Conservation (phyloP, 768 basidiomycete genomes). For the Lentinula lateritia region DNA sequence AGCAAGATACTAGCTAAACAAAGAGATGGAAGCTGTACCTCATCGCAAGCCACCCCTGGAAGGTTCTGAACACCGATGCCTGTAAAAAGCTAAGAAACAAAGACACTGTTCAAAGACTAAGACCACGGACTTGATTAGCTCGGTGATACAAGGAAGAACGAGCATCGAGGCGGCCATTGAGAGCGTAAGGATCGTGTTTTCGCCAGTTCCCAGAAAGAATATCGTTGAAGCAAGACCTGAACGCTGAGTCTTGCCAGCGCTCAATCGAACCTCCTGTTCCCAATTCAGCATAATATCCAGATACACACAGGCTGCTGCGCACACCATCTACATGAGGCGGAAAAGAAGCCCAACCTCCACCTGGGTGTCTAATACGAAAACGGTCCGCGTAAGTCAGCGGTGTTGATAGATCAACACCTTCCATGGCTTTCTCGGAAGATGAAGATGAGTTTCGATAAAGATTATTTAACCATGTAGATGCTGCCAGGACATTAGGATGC, state of each 20-base stretch:
- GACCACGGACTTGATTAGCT: slow-evolving; percentile 36
- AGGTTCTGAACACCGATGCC: slow-evolving; percentile 53
- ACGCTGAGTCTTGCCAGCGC: slow-evolving; percentile 62
- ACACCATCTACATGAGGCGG: slow-evolving; percentile 38
- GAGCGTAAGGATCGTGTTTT: slow-evolving; percentile 61
- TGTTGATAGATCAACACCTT: slow-evolving; percentile 54
- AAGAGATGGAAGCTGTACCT: slow-evolving; percentile 30
- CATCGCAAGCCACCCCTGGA: slow-evolving; percentile 76
- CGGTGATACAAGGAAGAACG: slow-evolving; percentile 58
- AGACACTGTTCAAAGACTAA: background rate
- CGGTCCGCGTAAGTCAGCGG: slow-evolving; percentile 71
- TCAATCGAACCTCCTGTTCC: slow-evolving; percentile 64
- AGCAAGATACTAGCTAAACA: no score
- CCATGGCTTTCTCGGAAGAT: slow-evolving; percentile 21
- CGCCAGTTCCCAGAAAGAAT: slow-evolving; percentile 61
- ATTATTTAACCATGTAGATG: slow-evolving; percentile 55
- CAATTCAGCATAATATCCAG: background rate
- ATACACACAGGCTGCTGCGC: slow-evolving; percentile 1
- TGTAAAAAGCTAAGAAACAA: slow-evolving; percentile 10
- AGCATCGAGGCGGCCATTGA: slow-evolving; percentile 55
- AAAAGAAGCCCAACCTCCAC: slow-evolving; percentile 47
- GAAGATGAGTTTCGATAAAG: slow-evolving; percentile 46
- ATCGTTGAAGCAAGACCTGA: slow-evolving; percentile 54
- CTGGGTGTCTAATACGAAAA: slow-evolving; percentile 69
- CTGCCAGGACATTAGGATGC: slow-evolving; percentile 58